These are phyloP conservation scores for Solanum hybrid DNA, from an alignment of 305 asterid species.

Conservation along the genomic window DNA sequence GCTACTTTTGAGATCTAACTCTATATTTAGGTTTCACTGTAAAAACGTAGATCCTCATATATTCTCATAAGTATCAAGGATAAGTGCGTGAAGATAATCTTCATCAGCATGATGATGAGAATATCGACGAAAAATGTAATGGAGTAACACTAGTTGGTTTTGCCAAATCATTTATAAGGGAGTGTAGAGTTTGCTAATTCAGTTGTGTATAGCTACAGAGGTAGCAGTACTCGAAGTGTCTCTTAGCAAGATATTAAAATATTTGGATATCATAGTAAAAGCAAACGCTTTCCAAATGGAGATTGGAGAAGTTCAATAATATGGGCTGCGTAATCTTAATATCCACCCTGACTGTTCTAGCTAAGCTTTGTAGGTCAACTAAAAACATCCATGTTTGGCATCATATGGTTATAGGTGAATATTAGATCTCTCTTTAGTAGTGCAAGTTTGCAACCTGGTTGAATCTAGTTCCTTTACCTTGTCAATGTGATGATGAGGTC, in stretches of 20 bases:
- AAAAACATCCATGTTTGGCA: not conserved
- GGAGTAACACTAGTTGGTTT: not conserved
- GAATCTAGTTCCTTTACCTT: not conserved
- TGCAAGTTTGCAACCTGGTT: not conserved
- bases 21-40: not conserved
- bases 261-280: not conserved
- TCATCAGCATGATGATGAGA: not conserved
- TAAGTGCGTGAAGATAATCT: not conserved
- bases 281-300: not conserved
- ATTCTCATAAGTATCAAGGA: not conserved
- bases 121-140: not conserved
- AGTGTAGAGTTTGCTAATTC: not conserved
- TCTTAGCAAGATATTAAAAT: not conserved
- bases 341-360: not conserved
- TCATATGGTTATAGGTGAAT: not conserved
- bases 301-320: not conserved
- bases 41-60: not conserved
- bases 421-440: not conserved
- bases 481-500: not conserved
- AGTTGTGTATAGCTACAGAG: not conserved
- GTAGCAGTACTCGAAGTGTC: not conserved
- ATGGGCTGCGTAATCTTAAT: not conserved
- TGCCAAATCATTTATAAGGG: not conserved
- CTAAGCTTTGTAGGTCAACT: not conserved
- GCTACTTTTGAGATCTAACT: not conserved